Base-by-base conservation (phyloP, 2,329 filamentous ascomycete species). In the Tolypocladium cylindrosporum region DNA sequence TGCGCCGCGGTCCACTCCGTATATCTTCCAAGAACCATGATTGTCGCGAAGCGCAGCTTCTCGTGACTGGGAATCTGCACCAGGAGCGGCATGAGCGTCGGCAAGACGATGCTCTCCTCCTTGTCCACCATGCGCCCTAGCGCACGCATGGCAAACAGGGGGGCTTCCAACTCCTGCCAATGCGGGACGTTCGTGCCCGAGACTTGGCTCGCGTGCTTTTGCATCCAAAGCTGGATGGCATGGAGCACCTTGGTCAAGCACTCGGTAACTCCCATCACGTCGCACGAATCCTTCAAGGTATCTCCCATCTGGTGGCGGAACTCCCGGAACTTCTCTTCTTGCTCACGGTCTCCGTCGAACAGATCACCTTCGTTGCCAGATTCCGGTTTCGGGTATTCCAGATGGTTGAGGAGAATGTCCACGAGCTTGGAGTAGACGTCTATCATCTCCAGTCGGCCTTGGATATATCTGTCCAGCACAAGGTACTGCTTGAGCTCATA, bases 301-400 rank as follows among this genome's bases (percentile, higher is more conserved):
- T 99, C 95, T 41, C 94, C 94, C 91, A 99, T 97, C 56, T 91
- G 86, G 70, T 99, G 94, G 63, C 94, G 83, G 78, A 97, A 99
- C 67, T 96, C 91, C 54, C 94, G 86, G 75, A 99, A 99, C 71
- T 94, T 96, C 67, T 99, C 94, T 72, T 99, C 94, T 60, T 91
- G 87, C 70, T 97, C 94, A 45, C 93, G 86, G 70, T 99, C 94
- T 56, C 94, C 94, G 61, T 96, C 93, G 68, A 99, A 99, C 0
- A 97, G 77, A 71, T 99, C 94, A 14, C 80, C 79, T 64, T 93
- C 87, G 63, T 88, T 85, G 16, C 85, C 83, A 57, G 79, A 80
- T 57, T 95, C 90, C 0, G 89, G 85, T 37, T 80, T 81, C 1
- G 94, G 94, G 69, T 90, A 99, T 69, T 96, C 85, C 43, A 99